A percentile compares a stretch with the other conserved stretches of the same genome.
Evolutionary conservation across 2,329 filamentous ascomycete species (phyloP).

Genomic region (Stachybotrys elegans): DNA sequence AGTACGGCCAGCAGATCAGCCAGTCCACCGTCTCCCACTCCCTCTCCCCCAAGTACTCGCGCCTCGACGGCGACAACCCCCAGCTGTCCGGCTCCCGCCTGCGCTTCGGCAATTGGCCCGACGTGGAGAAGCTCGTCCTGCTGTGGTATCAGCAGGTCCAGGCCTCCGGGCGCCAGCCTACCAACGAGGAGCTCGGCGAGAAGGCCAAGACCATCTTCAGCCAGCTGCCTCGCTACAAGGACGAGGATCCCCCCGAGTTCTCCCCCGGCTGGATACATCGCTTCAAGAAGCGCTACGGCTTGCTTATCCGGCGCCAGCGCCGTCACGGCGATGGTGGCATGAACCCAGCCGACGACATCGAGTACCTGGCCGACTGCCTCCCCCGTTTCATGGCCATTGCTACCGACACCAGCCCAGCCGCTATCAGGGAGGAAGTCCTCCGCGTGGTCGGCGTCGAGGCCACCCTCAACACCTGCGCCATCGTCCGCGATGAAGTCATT

Average conservation of each 20-base stretch:
- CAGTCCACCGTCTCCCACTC: slow-evolving; percentile 61
- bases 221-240: slow-evolving; percentile 55
- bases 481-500: slow-evolving; percentile 54
- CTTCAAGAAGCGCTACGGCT: slow-evolving; percentile 59
- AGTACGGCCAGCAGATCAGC: slow-evolving; percentile 56
- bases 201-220: slow-evolving; percentile 57
- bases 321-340: slow-evolving; percentile 41
- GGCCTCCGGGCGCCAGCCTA: slow-evolving; percentile 50
- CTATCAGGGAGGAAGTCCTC: slow-evolving; percentile 53
- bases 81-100: slow-evolving; percentile 58
- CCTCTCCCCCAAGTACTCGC: slow-evolving; percentile 56
- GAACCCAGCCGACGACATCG: slow-evolving; percentile 50
- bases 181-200: slow-evolving; percentile 58
- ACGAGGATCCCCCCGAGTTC: slow-evolving; percentile 56
- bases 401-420: slow-evolving; percentile 53
- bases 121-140: slow-evolving; percentile 54
- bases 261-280: slow-evolving; percentile 60
- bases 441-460: slow-evolving; percentile 52
- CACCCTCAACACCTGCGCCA: slow-evolving; percentile 47
- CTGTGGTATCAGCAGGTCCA: slow-evolving; percentile 50
- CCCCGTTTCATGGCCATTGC: slow-evolving; percentile 55
- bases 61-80: slow-evolving; percentile 53
- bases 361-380: slow-evolving; percentile 55
- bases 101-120: slow-evolving; percentile 60
- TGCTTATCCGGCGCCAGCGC: slow-evolving; percentile 52